Conservation (phyloP, 2,329 filamentous ascomycete genomes). For the Xylariaceae sp. region DNA sequence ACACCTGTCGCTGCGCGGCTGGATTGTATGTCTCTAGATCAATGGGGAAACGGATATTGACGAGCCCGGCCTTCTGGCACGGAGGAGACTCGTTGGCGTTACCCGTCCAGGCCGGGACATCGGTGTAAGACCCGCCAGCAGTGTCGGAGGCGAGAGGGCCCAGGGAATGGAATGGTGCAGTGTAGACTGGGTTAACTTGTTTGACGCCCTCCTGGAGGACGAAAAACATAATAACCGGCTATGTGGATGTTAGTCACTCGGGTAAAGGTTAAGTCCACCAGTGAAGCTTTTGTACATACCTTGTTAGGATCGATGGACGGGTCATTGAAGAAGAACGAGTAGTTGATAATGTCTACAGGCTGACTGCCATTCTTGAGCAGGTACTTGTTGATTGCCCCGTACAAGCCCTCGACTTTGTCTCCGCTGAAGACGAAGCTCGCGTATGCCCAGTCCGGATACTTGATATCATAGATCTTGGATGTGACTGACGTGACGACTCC, state of each 20-base stretch:
- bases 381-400: slow-evolving; percentile 40
- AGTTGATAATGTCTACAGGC: slow-evolving; percentile 15
- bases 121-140: slow-evolving; percentile 9
- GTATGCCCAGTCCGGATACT: slow-evolving; percentile 37
- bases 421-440: slow-evolving; percentile 41
- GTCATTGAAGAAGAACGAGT: slow-evolving; percentile 11
- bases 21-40: slow-evolving; percentile 29
- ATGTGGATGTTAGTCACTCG: too few relatives aligned
- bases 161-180: slow-evolving; percentile 13
- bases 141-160: slow-evolving; percentile 6
- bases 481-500: slow-evolving; percentile 49
- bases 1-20: slow-evolving; percentile 32
- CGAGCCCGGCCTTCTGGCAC: slow-evolving; percentile 17
- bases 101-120: slow-evolving; percentile 14
- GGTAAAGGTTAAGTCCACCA: not conserved
- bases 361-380: slow-evolving; percentile 34
- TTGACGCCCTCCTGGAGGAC: slow-evolving; percentile 19
- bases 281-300: slow-evolving; percentile 4
- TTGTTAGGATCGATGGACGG: slow-evolving; percentile 12
- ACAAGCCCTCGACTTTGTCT: slow-evolving; percentile 45
- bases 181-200: slow-evolving; percentile 15
- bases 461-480: slow-evolving; percentile 43
- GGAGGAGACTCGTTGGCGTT: slow-evolving; percentile 2
- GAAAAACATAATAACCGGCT: slow-evolving; percentile 17
- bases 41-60: slow-evolving; percentile 20